A percentile compares a stretch with the other conserved stretches of the same genome.
These are phyloP conservation scores for Penicillium verrucosum DNA, from an alignment of 2,329 filamentous ascomycete genomes.

Conservation along the genomic window DNA sequence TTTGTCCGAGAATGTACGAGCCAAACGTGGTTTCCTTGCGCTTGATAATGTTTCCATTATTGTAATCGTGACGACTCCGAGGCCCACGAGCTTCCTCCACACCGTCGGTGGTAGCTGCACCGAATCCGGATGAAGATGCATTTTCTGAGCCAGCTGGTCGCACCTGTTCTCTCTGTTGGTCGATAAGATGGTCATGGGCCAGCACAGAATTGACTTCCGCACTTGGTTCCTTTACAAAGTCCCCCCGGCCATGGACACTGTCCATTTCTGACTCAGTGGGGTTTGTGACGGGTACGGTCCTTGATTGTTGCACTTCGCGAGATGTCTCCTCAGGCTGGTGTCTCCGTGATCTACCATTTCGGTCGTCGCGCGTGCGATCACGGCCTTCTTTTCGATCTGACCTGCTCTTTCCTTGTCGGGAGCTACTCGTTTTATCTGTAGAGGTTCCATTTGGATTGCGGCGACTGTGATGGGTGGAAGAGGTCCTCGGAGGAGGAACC, in stretches of 20 bases:
- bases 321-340: slow-evolving; percentile 41
- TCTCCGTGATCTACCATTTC: slow-evolving; percentile 44
- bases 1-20: slow-evolving; percentile 93
- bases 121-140: slow-evolving; percentile 32
- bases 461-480: slow-evolving; percentile 63
- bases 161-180: slow-evolving; percentile 68
- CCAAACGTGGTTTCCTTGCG: slow-evolving; percentile 85
- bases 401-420: slow-evolving; percentile 40
- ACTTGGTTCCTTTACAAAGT: slow-evolving; percentile 70
- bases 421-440: slow-evolving; percentile 35
- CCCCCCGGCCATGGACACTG: slow-evolving; percentile 55
- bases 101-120: slow-evolving; percentile 43
- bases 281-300: slow-evolving; percentile 32
- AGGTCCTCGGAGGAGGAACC: slow-evolving; percentile 75
- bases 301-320: slow-evolving; percentile 32
- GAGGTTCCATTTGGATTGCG: slow-evolving; percentile 39
- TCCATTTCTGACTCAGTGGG: slow-evolving; percentile 46
- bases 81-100: slow-evolving; percentile 39
- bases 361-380: slow-evolving; percentile 38
- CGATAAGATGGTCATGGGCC: slow-evolving; percentile 70
- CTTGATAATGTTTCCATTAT: slow-evolving; percentile 56
- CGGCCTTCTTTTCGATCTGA: slow-evolving; percentile 36
- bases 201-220: slow-evolving; percentile 75
- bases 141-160: slow-evolving; percentile 58
- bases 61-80: slow-evolving; percentile 57